Conservation (phyloP, 306 rosid species). For the Inga oerstediana region DNA sequence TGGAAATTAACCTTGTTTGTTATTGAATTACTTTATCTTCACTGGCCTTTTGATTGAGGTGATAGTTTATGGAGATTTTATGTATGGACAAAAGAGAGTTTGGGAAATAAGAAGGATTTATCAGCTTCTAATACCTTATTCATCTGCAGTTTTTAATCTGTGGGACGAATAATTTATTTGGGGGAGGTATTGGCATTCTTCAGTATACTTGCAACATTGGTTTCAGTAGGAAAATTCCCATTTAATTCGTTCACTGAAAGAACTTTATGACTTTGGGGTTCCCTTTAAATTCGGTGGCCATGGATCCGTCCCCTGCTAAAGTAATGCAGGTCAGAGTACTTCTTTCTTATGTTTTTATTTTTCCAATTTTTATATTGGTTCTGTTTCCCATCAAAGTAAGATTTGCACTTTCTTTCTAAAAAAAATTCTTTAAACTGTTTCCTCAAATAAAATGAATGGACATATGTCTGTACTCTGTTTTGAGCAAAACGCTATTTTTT, state of each 20-base stretch:
- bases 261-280: conserved; percentile 25
- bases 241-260: conserved; percentile 35
- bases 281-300: conserved; percentile 21
- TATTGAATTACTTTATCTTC: conserved; percentile 14
- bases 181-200: conserved; percentile 12
- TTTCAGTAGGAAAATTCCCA: conserved; percentile 27
- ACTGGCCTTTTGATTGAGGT: conserved; percentile 1
- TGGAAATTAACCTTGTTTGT: neutral
- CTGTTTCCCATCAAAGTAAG: conserved; percentile 29
- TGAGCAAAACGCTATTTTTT: neutral
- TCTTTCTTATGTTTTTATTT: conserved; percentile 1
- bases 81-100: neutral
- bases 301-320: conserved; percentile 38
- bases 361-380: conserved; percentile 15
- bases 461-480: conserved; percentile 4
- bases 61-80: conserved; percentile 7
- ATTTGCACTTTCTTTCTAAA: conserved; percentile 3
- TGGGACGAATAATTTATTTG: neutral
- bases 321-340: conserved; percentile 50
- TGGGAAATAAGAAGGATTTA: conserved; percentile 10
- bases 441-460: conserved; percentile 14
- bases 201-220: conserved; percentile 25
- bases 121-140: conserved; percentile 15
- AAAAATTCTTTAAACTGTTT: conserved; percentile 5
- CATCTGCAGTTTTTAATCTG: conserved; percentile 4